A percentile compares a stretch with the other conserved stretches of the same genome.
Conservation (phyloP, 257 asterid genomes). For the Voacanga thouarsii region DNA sequence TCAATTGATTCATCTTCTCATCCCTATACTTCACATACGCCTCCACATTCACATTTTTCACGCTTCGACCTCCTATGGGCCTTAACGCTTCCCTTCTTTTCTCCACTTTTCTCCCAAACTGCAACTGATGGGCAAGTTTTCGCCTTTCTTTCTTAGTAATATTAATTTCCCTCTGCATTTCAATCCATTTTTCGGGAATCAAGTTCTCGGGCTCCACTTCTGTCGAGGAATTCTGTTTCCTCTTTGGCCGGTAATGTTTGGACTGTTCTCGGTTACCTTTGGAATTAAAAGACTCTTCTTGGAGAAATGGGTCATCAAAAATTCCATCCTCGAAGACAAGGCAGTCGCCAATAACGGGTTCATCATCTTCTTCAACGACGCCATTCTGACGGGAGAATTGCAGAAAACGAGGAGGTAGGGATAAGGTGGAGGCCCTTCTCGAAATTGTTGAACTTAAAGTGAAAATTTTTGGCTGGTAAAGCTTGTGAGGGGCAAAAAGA, state of each 20-base stretch:
- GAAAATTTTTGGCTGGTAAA: slow-evolving; percentile 20
- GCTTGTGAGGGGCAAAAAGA: slow-evolving; percentile 20
- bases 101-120: slow-evolving; percentile 64
- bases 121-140: slow-evolving; percentile 51
- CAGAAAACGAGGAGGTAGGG: slow-evolving; percentile 17
- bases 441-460: slow-evolving; percentile 5
- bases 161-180: slow-evolving; percentile 57
- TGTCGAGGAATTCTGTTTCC: background rate
- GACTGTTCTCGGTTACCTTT: slow-evolving; percentile 2
- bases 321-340: slow-evolving; percentile 82
- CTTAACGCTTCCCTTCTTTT: slow-evolving; percentile 50
- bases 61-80: slow-evolving; percentile 39
- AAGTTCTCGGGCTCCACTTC: slow-evolving; percentile 56
- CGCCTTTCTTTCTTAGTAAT: slow-evolving; percentile 88
- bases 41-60: slow-evolving; percentile 19
- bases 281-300: slow-evolving; percentile 19
- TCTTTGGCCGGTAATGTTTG: slow-evolving; percentile 12
- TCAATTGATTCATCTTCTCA: slow-evolving; percentile 63
- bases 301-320: slow-evolving; percentile 68
- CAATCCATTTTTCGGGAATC: slow-evolving; percentile 82
- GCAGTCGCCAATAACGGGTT: slow-evolving; percentile 71
- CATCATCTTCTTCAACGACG: slow-evolving; percentile 45
- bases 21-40: slow-evolving; percentile 43
- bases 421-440: slow-evolving; percentile 6
- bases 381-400: slow-evolving; percentile 32